Evolutionary conservation across 805 yeast genomes (phyloP), one percentile per base, ranked within the genome.

Genomic region (Suhomyces tanzawaensis): DNA sequence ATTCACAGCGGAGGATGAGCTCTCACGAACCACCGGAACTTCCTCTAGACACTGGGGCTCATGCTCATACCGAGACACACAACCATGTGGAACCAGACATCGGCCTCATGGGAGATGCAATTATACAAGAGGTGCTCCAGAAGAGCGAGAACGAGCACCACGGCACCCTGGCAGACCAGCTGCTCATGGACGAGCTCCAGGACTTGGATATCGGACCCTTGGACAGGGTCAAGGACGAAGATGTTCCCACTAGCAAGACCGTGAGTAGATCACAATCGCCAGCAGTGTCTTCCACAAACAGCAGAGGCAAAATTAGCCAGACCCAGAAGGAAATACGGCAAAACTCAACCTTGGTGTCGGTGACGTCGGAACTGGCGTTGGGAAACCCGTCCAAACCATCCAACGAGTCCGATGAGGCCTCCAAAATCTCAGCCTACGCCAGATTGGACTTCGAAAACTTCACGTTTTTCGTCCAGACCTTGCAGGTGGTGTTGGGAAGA

Each of bases 381-480:
- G 30, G 13, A 7, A 16, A 15, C 12, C 7, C 13, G 15, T 11
- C 19, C 30, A 29, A n/a, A 22, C 37, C 28, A 34, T 17, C 14
- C 36, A 36, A 11, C 36, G 31, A 11, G 49, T 44, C 17, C 12
- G 52, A 48, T 14, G 49, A 42, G 15, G 34, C 42, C 1, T 55
- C 61, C 32, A 58, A 66, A 38, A 75, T 77, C 22, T 75, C 77
- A 18, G 82, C 82, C 3, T 77, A 77, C 58, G 93, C 93, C 1
- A 69, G 89, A 49, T 66, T 93, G 27, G 98, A 93, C 58, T 93
- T 93, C 59, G 96, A 86, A 42, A 79, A 86, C 46, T 91, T 85
- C 58, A 90, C 96, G 3, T 93, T 93, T 57, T 93, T 91, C 52
- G 96, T 93, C 8, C 99, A 93, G 64, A 93, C 99, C 1, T 72